Conservation (phyloP, 2,329 filamentous ascomycete species). For the Fusarium staphyleae region DNA sequence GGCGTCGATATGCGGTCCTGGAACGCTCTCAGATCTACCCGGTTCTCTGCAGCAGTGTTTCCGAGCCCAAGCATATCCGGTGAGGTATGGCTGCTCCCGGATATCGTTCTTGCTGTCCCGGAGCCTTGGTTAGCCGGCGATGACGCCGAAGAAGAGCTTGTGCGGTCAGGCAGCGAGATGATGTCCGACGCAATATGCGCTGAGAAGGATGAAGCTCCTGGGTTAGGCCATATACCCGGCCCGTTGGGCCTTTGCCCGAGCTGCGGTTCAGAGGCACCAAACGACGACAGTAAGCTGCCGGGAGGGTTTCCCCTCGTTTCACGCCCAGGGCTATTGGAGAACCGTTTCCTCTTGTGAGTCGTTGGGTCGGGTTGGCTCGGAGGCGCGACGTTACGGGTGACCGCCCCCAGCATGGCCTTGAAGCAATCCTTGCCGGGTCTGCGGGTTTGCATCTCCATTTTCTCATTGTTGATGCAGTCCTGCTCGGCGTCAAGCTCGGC, state of each 20-base stretch:
- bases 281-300: not conserved
- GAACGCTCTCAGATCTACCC: slow-evolving; percentile 45
- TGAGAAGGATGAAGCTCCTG: slow-evolving; percentile 6
- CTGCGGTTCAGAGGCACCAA: slow-evolving; percentile 5
- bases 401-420: slow-evolving; percentile 45
- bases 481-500: slow-evolving; percentile 17
- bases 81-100: slow-evolving; percentile 44
- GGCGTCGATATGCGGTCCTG: slow-evolving; percentile 44
- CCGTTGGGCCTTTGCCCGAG: slow-evolving; percentile 4
- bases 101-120: slow-evolving; percentile 32
- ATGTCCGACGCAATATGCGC: slow-evolving; percentile 10
- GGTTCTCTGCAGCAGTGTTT: slow-evolving; percentile 48
- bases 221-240: slow-evolving; percentile 9
- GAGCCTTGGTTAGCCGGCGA: slow-evolving; percentile 40
- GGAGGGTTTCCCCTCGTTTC: slow-evolving; percentile 12
- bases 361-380: slow-evolving; percentile 17
- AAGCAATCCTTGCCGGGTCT: slow-evolving; percentile 41
- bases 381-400: slow-evolving; percentile 42
- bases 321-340: slow-evolving; percentile 38
- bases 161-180: slow-evolving; percentile 44
- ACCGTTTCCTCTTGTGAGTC: slow-evolving; percentile 46
- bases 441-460: not conserved
- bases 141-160: slow-evolving; percentile 44
- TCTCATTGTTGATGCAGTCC: not conserved
- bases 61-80: slow-evolving; percentile 42